These are phyloP conservation scores for Stachybotrys elegans DNA, from an alignment of 2,329 filamentous ascomycete genomes.

Conservation along the genomic window DNA sequence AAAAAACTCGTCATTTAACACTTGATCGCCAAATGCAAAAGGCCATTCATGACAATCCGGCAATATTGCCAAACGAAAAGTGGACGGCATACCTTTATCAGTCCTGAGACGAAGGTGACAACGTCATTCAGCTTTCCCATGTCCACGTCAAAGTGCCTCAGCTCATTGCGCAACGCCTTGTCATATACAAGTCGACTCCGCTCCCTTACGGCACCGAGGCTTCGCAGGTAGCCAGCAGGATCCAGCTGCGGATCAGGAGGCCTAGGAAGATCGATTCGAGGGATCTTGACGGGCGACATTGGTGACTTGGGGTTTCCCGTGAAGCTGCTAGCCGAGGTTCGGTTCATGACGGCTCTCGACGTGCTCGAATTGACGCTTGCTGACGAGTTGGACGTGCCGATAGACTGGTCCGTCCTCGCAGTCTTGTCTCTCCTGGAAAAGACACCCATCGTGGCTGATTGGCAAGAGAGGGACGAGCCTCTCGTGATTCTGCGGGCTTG, in stretches of 20 bases:
- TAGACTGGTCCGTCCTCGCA: constrained; percentile 34
- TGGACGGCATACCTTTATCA: constrained; percentile 69
- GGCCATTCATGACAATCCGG: background rate
- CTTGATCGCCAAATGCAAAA: background rate
- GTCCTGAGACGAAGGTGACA: constrained; percentile 80
- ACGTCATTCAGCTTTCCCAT: constrained; percentile 79
- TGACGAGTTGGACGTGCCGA: constrained; percentile 42
- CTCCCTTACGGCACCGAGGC: constrained; percentile 82
- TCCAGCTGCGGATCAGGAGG: constrained; percentile 84
- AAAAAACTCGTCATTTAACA: background rate
- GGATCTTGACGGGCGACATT: constrained; percentile 51
- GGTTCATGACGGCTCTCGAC: constrained; percentile 44
- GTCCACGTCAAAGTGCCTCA: constrained; percentile 86
- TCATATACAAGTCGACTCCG: constrained; percentile 67
- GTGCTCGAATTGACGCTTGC: constrained; percentile 46
- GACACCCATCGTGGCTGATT: constrained; percentile 41
- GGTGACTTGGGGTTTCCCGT: constrained; percentile 46
- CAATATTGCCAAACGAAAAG: background rate
- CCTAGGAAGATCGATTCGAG: constrained; percentile 75
- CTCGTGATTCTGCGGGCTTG: too few relatives aligned
- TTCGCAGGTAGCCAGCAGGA: constrained; percentile 85
- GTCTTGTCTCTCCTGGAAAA: constrained; percentile 52
- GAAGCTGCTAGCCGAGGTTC: constrained; percentile 44
- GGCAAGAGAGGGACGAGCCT: background rate
- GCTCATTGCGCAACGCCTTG: constrained; percentile 70